Evolutionary conservation across 805 yeast genomes (phyloP).

Genomic region (Brettanomyces nanus): DNA sequence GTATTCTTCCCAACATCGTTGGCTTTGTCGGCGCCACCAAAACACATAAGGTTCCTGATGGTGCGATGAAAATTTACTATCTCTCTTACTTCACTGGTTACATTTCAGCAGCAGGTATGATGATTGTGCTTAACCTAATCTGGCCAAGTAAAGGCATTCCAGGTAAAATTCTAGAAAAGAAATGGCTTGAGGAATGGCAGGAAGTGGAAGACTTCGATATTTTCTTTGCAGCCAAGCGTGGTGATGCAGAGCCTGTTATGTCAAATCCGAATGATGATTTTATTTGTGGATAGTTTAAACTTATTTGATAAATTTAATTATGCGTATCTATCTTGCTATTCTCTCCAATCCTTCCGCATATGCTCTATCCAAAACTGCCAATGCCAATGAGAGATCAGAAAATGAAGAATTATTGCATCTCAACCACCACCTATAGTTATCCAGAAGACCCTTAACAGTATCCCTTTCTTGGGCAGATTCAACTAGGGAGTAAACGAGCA

Average conservation of each 20-base stretch:
- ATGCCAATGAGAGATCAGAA: constrained; percentile 3
- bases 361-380: constrained; percentile 1
- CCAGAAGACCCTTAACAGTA: constrained; percentile 1
- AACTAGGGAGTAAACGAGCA: constrained; percentile 2
- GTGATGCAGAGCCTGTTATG: constrained; percentile 1
- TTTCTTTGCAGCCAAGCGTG: constrained; percentile 9
- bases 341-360: background rate
- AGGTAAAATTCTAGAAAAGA: constrained; percentile 36
- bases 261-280: constrained; percentile 3
- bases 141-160: constrained; percentile 45
- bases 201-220: constrained; percentile 58
- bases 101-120: constrained; percentile 45
- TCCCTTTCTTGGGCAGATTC: background rate
- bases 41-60: constrained; percentile 59
- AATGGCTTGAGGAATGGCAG: constrained; percentile 56
- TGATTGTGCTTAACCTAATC: constrained; percentile 41
- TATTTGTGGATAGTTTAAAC: background rate
- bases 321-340: background rate
- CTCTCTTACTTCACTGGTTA: constrained; percentile 76
- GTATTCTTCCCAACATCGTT: constrained; percentile 74
- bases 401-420: constrained; percentile 3
- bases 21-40: constrained; percentile 85
- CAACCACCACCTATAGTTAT: constrained; percentile 3
- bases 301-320: too few relatives aligned
- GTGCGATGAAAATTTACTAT: constrained; percentile 67